These are phyloP conservation scores for Dendrobium officinale DNA, from an alignment of 106 monocot species.

Conservation along the genomic window DNA sequence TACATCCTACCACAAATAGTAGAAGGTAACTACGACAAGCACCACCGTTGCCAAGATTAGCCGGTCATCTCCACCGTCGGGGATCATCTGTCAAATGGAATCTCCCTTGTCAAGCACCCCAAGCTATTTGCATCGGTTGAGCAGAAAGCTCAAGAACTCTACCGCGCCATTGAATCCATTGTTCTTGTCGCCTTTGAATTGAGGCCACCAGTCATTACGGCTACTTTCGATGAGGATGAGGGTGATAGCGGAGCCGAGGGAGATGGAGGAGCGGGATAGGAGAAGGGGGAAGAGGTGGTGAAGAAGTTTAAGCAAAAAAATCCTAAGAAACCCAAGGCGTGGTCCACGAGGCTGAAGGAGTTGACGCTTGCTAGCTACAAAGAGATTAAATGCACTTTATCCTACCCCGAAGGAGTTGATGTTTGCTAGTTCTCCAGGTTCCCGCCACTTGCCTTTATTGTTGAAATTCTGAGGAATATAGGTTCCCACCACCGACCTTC, in stretches of 20 bases:
- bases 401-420: too few relatives aligned
- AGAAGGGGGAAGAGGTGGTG: slow-evolving; percentile 22
- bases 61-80: slow-evolving; percentile 5
- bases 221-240: slow-evolving; percentile 34
- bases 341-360: slow-evolving; percentile 62
- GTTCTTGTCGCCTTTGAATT: slow-evolving; percentile 19
- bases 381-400: too few relatives aligned
- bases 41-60: slow-evolving; percentile 28
- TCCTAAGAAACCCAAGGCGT: slow-evolving; percentile 86
- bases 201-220: neutral
- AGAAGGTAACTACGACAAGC: slow-evolving; percentile 86
- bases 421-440: too few relatives aligned
- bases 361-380: too few relatives aligned
- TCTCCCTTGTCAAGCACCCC: slow-evolving; percentile 8
- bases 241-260: slow-evolving; percentile 30
- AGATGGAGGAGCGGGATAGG: slow-evolving; percentile 9
- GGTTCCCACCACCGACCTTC: too few relatives aligned
- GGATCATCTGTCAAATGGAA: neutral
- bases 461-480: too few relatives aligned
- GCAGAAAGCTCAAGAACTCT: slow-evolving; percentile 59
- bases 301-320: slow-evolving; percentile 78
- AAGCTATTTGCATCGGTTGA: slow-evolving; percentile 83
- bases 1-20: slow-evolving; percentile 63
- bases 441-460: too few relatives aligned
- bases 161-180: slow-evolving; percentile 40